A percentile compares a stretch with the other conserved stretches of the same genome.
Evolutionary conservation across 768 basidiomycete genomes (phyloP).

Genomic region (Pisolithus albus): DNA sequence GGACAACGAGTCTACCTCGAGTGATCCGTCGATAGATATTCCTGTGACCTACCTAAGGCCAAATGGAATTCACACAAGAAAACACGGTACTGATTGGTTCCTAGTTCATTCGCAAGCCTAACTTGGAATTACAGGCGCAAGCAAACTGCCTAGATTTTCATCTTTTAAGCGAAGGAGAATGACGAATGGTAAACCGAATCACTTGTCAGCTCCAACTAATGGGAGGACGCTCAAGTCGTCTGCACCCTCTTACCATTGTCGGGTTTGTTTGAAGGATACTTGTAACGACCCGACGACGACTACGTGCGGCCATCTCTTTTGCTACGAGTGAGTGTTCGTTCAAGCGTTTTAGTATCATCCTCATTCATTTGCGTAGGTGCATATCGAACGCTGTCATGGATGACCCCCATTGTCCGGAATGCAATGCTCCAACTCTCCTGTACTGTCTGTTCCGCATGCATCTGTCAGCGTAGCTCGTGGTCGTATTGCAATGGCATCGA

Average conservation of each 20-base stretch:
- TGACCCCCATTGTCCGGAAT: slow-evolving; percentile 45
- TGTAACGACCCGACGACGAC: slow-evolving; percentile 53
- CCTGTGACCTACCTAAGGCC: slow-evolving; percentile 13
- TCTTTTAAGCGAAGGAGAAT: slow-evolving; percentile 20
- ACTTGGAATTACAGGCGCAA: slow-evolving; percentile 15
- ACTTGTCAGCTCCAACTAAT: not conserved
- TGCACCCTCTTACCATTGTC: slow-evolving; percentile 35
- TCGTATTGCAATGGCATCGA: too few relatives aligned
- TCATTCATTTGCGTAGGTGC: slow-evolving; percentile 11
- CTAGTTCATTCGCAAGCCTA: not conserved
- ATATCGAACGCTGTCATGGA: slow-evolving; percentile 45
- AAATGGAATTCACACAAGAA: slow-evolving; percentile 6
- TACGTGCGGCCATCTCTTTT: slow-evolving; percentile 61
- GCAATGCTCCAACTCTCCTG: slow-evolving; percentile 42
- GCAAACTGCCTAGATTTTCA: slow-evolving; percentile 27
- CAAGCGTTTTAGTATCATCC: slow-evolving; percentile 27
- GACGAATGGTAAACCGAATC: slow-evolving; percentile 9
- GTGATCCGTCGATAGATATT: slow-evolving; percentile 22
- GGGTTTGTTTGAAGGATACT: slow-evolving; percentile 41
- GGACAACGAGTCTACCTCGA: slow-evolving; percentile 27
- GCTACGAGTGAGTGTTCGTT: slow-evolving; percentile 32
- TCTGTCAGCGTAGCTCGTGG: slow-evolving; percentile 22
- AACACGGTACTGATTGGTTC: slow-evolving; percentile 13
- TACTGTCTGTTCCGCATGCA: slow-evolving; percentile 54
- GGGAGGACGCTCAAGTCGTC: slow-evolving; percentile 7